Evolutionary conservation across 345 rosid genomes (phyloP), one percentile per base, ranked within the genome.

Genomic region (Populus ilicifolia): DNA sequence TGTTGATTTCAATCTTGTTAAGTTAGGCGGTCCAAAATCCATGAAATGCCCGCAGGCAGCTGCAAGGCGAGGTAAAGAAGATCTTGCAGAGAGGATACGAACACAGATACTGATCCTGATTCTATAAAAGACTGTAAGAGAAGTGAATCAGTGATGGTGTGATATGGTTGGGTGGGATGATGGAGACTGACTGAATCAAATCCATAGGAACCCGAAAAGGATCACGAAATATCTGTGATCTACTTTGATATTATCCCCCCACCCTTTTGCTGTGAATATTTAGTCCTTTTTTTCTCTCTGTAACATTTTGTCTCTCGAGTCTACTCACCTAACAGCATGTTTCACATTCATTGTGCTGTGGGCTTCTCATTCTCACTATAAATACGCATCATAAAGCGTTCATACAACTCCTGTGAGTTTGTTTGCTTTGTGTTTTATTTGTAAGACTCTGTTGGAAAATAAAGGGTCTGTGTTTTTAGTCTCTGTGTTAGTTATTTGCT

Each of bases 201-300:
- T 77, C 84, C 76, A 72, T 43, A 79, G 61, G 79, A 74, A 80
- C 81, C 84, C 81, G 75, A 87, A 77, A 85, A 85, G 80, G 85
- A 90, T 88, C 92, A 89, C 92, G 86, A 86, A 86, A 83, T 86
- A 87, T 88, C 84, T 83, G 90, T 89, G 94, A 89, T 88, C 75
- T 80, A 64, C 72, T 80, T 82, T 76, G 85, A 79, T 88, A 52
- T 78, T 74, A 75, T 72, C 80, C 52, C 41, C 43, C 43, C 36
- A 33, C 36, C 36, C 36, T 33, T 5, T 33, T 4, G 36, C 36
- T 33, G 36, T 33, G 36, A 33, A 33, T 33, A 33, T 33, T 33
- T 33, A 33, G 36, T 33, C 36, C 5, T 0, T 33, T 33, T 29
- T 33, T 33, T 33, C 36, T 33, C 36, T 33, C 36, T 33, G 36